Conservation (phyloP, 345 rosid species). For the Bruguiera gymnorhiza region DNA sequence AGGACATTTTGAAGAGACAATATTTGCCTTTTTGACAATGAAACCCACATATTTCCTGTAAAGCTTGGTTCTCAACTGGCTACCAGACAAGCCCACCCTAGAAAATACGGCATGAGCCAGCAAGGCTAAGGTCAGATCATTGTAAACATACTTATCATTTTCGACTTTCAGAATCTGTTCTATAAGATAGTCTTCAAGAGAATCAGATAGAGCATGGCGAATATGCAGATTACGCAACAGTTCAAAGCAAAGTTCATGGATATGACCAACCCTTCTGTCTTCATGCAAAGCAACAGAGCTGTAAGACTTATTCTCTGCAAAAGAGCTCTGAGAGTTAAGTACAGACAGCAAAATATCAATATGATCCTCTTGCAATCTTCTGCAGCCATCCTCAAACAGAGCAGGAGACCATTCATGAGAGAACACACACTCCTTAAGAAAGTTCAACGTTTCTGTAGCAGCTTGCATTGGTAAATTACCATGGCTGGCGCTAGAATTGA, state of each 20-base stretch:
- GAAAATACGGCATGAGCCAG: conserved; percentile 66
- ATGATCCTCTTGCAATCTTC: conserved; percentile 54
- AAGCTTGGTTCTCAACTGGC: conserved; percentile 58
- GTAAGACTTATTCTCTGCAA: conserved; percentile 47
- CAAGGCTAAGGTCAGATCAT: conserved; percentile 68
- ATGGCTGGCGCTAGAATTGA: conserved; percentile 40
- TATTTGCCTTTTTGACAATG: conserved; percentile 50
- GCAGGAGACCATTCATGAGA: conserved; percentile 66
- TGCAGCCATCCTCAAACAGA: conserved; percentile 69
- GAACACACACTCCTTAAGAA: conserved; percentile 66
- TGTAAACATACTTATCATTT: conserved; percentile 56
- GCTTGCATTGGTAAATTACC: conserved; percentile 80
- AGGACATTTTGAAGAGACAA: conserved; percentile 46
- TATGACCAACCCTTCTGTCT: conserved; percentile 49
- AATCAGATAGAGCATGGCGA: conserved; percentile 52
- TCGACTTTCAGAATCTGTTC: conserved; percentile 68
- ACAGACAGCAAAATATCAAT: conserved; percentile 72
- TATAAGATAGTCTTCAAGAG: conserved; percentile 72
- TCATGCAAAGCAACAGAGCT: conserved; percentile 45
- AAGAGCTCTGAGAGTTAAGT: conserved; percentile 42
- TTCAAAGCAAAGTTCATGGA: conserved; percentile 63
- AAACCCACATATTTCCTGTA: conserved; percentile 55
- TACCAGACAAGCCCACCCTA: conserved; percentile 60
- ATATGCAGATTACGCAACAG: conserved; percentile 65
- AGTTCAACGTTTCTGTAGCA: conserved; percentile 64